Base-by-base conservation (phyloP, 139 green algal species). In the Asterochloris sp. region DNA sequence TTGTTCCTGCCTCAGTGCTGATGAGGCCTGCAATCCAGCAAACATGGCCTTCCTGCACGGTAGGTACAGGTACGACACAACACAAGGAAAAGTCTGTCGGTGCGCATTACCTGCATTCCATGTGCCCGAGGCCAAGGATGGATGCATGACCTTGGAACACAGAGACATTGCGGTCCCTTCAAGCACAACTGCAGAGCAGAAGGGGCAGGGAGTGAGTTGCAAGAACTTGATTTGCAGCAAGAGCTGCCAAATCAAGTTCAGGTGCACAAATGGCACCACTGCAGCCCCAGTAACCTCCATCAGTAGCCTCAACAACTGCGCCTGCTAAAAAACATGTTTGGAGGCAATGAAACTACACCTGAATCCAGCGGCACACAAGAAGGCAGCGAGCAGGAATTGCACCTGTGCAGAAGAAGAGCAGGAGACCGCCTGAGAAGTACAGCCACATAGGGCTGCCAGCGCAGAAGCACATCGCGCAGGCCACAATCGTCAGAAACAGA, bases 1-100 rank as follows among this genome's bases (percentile, higher is more conserved):
- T 29, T 23, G 79, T 83, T 19, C 79, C 79, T 19, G 79, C 79
- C 69, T 83, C 79, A n/a, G 79, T 83, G 11, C 66, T 77, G 66
- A 83, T 74, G 27, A 83, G 60, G 1, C 79, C 79, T 69, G 79
- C 79, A 78, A 68, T 80, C 76, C 76, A 80, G 38, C 38, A 54
- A 6, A 54, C 38, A 54, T 54, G 38, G 38, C 38, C 38, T 54
- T 54, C 38, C 38, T 54, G 38, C 38, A 54, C 38, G 2, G 38
- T 6, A 54, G 38, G 38, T 6, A 54, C 6, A 54, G 38, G 38
- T 6, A 54, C 4, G 38, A 54, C 38, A 54, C 38, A 54, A 54
- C 6, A 54, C 38, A 54, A 54, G 38, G 6, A 6, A 54, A 54
- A 54, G 38, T 54, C 38, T 54, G 38, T 10, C 6, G 6, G 2